These are phyloP conservation scores for Mimosa bimucronata DNA, from an alignment of 306 rosid genomes.

Conservation along the genomic window DNA sequence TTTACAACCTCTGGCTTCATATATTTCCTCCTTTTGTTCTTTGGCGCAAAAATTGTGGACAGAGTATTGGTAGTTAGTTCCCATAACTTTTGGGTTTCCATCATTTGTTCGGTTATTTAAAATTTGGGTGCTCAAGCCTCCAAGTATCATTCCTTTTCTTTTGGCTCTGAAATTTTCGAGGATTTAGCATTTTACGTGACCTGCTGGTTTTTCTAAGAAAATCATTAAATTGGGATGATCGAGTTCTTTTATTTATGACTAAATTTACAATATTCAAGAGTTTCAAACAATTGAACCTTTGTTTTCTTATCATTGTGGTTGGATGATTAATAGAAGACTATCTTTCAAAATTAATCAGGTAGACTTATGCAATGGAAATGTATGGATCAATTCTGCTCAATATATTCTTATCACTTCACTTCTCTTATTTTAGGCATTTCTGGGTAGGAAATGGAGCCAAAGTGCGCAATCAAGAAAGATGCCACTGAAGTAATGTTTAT, in stretches of 20 bases:
- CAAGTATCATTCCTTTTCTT: neutral
- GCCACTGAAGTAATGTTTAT: conserved; percentile 61
- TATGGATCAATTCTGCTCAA: neutral
- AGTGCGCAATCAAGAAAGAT: conserved; percentile 72
- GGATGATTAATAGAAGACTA: neutral
- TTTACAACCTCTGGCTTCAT: neutral
- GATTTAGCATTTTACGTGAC: neutral
- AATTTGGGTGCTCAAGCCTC: neutral
- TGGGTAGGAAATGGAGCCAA: conserved; percentile 50
- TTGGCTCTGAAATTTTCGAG: neutral
- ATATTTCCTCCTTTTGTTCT: neutral
- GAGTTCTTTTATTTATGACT: neutral
- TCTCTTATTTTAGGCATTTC: conserved; percentile 23
- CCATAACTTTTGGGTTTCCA: neutral
- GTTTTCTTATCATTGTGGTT: neutral
- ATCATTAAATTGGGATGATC: neutral
- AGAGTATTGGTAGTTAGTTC: neutral
- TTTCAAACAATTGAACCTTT: neutral
- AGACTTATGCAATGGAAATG: neutral
- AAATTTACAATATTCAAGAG: neutral
- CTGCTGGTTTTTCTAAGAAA: neutral
- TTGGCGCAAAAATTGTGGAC: neutral
- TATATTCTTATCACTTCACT: neutral
- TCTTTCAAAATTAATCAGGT: neutral
- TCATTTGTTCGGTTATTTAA: neutral